Conservation (phyloP, 73 alveolate genomes). For the Uronychia binucleata region DNA sequence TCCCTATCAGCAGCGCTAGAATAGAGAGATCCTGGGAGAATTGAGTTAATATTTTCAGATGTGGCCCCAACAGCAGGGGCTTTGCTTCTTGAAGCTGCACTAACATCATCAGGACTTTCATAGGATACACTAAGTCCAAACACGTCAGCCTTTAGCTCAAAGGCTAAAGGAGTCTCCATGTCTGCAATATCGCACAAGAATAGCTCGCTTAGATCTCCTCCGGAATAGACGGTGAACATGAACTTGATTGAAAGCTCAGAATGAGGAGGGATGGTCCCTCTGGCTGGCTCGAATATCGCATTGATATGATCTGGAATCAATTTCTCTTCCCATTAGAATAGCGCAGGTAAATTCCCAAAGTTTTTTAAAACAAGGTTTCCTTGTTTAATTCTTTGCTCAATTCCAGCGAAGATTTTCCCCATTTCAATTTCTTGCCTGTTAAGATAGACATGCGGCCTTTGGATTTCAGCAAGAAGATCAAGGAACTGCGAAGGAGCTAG, state of each 20-base stretch:
- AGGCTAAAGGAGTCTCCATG: constrained; percentile 73
- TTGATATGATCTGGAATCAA: constrained; percentile 56
- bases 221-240: constrained; percentile 61
- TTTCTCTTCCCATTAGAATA: constrained; percentile 75
- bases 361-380: constrained; percentile 52
- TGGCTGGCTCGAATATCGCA: constrained; percentile 72
- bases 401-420: constrained; percentile 74
- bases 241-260: constrained; percentile 61
- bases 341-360: constrained; percentile 75
- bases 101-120: neutral
- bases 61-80: too few species aligned
- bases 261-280: constrained; percentile 79
- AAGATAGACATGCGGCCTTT: constrained; percentile 67
- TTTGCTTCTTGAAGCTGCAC: neutral
- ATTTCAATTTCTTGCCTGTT: constrained; percentile 54
- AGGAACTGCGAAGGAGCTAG: constrained; percentile 58
- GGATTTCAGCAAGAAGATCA: constrained; percentile 67
- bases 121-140: constrained; percentile 75
- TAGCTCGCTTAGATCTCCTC: constrained; percentile 74
- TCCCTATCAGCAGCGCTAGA: constrained; percentile 5
- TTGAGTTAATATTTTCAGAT: constrained; percentile 13
- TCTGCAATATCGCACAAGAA: constrained; percentile 76
- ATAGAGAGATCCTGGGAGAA: constrained; percentile 9
- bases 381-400: constrained; percentile 54
- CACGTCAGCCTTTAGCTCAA: constrained; percentile 72